phyloP scores from a whole-genome alignment of 805 yeast species.

The Debaryomyces tyrocola region DNA sequence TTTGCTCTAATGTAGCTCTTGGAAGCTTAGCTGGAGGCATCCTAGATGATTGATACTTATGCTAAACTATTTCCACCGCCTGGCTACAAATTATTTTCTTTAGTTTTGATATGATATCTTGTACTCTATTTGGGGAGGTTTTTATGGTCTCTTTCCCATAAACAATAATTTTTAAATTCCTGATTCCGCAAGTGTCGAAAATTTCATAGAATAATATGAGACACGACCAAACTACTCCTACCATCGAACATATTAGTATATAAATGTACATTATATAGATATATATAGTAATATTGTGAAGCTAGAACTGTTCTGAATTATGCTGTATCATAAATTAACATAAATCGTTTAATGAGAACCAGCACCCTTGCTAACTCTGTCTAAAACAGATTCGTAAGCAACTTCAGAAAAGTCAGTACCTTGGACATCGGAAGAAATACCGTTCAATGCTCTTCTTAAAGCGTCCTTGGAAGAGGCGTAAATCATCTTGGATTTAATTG shows the following conservation, averaged over 20 bases:
- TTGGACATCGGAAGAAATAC: slow-evolving; percentile 91
- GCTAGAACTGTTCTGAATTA: background rate
- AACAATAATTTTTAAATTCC: slow-evolving; percentile 3
- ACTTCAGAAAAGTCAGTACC: slow-evolving; percentile 98
- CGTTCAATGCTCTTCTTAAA: slow-evolving; percentile 94
- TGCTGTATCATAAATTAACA: background rate
- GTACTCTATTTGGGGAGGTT: background rate
- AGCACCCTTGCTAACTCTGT: slow-evolving; percentile 82
- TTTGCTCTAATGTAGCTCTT: slow-evolving; percentile 60
- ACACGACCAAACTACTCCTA: background rate
- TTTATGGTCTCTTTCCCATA: background rate
- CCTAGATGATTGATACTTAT: background rate
- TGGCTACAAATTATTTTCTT: background rate
- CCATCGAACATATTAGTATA: background rate
- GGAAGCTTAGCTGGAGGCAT: slow-evolving; percentile 30
- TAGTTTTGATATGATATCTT: background rate
- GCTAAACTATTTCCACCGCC: background rate
- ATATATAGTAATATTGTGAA: background rate
- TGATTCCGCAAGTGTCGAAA: slow-evolving; percentile 11
- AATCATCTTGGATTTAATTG: slow-evolving; percentile 94
- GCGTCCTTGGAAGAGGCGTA: slow-evolving; percentile 99
- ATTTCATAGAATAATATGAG: background rate
- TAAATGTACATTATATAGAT: slow-evolving; percentile 4
- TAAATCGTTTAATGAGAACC: slow-evolving; percentile 32
- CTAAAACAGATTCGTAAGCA: slow-evolving; percentile 89